Conservation (phyloP, 176 grass and related monocot genomes). For the Juncus effusus region DNA sequence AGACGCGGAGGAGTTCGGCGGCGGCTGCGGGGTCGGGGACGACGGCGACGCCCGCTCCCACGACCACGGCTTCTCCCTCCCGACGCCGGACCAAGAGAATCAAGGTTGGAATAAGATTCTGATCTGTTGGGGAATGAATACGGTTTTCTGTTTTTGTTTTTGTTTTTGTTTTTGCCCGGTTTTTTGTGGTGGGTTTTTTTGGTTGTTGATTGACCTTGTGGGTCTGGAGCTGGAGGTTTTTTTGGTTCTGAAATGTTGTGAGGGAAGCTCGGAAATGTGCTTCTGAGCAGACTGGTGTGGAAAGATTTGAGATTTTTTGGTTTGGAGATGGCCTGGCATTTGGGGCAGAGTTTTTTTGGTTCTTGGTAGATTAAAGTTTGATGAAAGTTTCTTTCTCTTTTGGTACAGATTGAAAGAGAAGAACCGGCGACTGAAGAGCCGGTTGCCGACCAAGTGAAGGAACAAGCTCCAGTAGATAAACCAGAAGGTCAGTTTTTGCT, state of each 20-base stretch:
- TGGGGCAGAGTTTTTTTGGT: not conserved
- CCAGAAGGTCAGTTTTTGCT: conserved; percentile 12
- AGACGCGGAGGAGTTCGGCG: conserved; percentile 54
- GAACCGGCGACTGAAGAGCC: conserved; percentile 10
- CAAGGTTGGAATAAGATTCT: conserved; percentile 34
- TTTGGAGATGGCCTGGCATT: not conserved
- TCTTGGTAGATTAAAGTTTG: not conserved
- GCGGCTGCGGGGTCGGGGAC: conserved; percentile 18
- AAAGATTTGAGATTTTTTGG: conserved; percentile 4
- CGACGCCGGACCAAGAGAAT: conserved; percentile 47
- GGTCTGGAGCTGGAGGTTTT: not conserved
- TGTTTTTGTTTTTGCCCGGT: conserved; percentile 19
- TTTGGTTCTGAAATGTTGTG: not conserved
- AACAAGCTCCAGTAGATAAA: conserved; percentile 18
- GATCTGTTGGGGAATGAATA: conserved; percentile 30
- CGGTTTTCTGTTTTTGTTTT: conserved; percentile 24
- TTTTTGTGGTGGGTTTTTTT: not conserved
- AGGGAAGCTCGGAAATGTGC: conserved; percentile 8
- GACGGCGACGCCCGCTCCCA: not conserved
- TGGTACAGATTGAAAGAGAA: conserved; percentile 14
- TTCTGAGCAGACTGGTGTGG: conserved; percentile 9
- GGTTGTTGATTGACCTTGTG: conserved; percentile 6
- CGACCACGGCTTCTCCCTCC: conserved; percentile 20
- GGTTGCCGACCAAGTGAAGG: not conserved
- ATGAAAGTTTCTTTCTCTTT: not conserved